phyloP scores from a whole-genome alignment of 257 asterid species.

The Solanum arcanum region DNA sequence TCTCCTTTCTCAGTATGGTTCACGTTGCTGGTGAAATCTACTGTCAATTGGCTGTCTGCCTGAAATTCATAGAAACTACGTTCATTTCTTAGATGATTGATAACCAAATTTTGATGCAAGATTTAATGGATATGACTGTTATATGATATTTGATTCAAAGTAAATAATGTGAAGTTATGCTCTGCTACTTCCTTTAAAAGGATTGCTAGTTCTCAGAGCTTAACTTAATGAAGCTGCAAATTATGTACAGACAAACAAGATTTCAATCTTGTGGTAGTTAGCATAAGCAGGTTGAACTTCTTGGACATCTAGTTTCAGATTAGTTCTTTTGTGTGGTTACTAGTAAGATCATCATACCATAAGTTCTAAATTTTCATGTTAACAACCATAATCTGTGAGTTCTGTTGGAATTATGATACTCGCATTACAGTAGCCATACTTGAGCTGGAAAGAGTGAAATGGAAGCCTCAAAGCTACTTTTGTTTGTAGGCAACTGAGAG shows the following conservation, averaged over 20 bases:
- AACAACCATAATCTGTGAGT: background rate
- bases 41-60: background rate
- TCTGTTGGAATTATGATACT: background rate
- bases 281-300: background rate
- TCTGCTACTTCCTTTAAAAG: background rate
- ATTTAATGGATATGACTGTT: background rate
- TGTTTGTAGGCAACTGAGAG: background rate
- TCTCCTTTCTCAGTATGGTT: background rate
- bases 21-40: background rate
- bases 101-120: background rate
- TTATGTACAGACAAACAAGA: background rate
- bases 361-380: background rate
- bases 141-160: background rate
- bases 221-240: background rate
- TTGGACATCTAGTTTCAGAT: background rate
- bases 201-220: background rate
- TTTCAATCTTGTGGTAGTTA: background rate
- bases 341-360: background rate
- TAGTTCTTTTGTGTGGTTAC: background rate
- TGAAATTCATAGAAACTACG: background rate
- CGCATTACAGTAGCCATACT: background rate
- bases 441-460: background rate
- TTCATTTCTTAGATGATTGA: background rate
- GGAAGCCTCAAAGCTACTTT: background rate
- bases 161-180: background rate